Percentiles rank a stretch among this genome's conserved stretches.
Evolutionary conservation across 2,329 filamentous ascomycete genomes (phyloP).

Genomic region (Furcasterigmium sp.): DNA sequence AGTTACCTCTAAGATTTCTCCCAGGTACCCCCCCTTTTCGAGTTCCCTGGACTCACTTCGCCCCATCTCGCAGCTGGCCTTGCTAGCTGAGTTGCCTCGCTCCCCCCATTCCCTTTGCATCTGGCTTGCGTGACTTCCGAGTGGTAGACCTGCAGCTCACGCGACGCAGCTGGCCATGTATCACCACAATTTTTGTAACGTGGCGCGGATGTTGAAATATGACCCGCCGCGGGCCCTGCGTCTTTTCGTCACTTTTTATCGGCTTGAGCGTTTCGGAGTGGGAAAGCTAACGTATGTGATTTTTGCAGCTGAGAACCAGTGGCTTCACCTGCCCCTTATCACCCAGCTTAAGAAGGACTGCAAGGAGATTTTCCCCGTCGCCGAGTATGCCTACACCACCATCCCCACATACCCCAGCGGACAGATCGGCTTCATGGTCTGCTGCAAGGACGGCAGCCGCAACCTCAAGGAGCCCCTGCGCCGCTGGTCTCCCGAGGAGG

Average conservation of each 20-base stretch:
- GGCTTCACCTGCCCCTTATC: slow-evolving; percentile 94
- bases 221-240: no score
- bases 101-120: background rate
- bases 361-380: slow-evolving; percentile 93
- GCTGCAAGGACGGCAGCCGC: slow-evolving; percentile 84
- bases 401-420: slow-evolving; percentile 98
- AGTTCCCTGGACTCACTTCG: background rate
- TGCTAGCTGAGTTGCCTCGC: background rate
- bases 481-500: slow-evolving; percentile 77
- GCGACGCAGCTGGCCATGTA: background rate
- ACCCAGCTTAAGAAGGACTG: slow-evolving; percentile 93
- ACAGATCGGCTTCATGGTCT: slow-evolving; percentile 99
- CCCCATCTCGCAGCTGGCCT: background rate
- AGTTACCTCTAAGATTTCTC: slow-evolving; percentile 2
- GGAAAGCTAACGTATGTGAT: background rate
- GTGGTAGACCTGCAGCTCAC: background rate
- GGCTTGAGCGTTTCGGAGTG: background rate
- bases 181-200: no score
- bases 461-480: slow-evolving; percentile 84
- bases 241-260: no score
- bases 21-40: slow-evolving; percentile 4
- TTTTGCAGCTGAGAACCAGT: slow-evolving; percentile 88
- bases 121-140: background rate
- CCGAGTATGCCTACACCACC: slow-evolving; percentile 98
- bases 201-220: no score